These are phyloP conservation scores for Colletotrichum magnum DNA, from an alignment of 2,329 filamentous ascomycete species.

Conservation along the genomic window DNA sequence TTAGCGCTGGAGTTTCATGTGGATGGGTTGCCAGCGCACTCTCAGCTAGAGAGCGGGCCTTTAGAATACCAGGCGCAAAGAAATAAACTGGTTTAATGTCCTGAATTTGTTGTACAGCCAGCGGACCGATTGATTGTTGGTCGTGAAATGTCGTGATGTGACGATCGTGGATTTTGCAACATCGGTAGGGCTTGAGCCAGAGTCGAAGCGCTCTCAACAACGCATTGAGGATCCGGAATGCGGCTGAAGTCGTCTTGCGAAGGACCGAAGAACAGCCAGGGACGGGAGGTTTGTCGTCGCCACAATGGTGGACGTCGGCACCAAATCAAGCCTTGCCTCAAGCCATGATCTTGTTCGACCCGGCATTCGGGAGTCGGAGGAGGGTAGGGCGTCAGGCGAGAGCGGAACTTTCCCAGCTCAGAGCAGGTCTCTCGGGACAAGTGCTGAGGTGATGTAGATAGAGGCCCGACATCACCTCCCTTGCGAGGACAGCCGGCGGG, in stretches of 20 bases:
- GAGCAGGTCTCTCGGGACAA: background rate
- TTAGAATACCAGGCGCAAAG: constrained; percentile 5
- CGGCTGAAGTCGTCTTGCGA: too few species aligned
- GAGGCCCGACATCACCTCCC: background rate
- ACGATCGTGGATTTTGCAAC: too few species aligned
- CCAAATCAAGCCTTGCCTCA: background rate
- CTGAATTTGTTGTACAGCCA: too few species aligned
- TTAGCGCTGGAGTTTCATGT: constrained; percentile 32
- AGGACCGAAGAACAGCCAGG: too few species aligned
- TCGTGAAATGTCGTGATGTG: too few species aligned
- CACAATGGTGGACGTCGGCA: background rate
- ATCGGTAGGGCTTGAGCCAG: too few species aligned
- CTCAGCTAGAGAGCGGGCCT: background rate
- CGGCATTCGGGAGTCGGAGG: background rate
- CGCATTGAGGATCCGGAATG: too few species aligned
- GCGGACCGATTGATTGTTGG: too few species aligned
- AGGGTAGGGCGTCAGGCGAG: background rate
- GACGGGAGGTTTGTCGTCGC: background rate
- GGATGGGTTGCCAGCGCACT: background rate
- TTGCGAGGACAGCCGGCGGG: constrained; percentile 1
- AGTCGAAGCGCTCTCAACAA: too few species aligned
- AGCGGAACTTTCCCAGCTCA: background rate
- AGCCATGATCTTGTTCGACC: too few species aligned
- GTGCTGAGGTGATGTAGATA: background rate
- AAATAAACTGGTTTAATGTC: background rate